Evolutionary conservation across 768 basidiomycete species (phyloP).

Genomic region (Termitomyces sp.): DNA sequence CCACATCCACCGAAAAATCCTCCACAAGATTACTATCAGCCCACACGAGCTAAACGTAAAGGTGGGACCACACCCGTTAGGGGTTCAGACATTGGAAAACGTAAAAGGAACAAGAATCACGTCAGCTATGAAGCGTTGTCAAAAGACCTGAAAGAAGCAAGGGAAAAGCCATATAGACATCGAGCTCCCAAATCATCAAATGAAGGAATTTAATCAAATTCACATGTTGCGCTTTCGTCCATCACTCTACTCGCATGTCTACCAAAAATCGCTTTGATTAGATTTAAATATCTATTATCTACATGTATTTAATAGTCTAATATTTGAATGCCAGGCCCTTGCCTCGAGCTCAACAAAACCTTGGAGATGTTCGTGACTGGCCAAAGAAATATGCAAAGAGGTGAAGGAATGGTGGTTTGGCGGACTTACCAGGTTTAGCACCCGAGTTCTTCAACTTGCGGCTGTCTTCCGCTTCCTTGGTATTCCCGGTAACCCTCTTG

Average conservation of each 20-base stretch:
- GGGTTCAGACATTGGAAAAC: constrained; percentile 55
- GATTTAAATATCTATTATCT: constrained; percentile 13
- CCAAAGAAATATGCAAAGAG: constrained; percentile 4
- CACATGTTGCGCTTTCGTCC: background rate
- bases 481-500: constrained; percentile 69
- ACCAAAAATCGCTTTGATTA: background rate
- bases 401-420: constrained; percentile 1
- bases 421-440: constrained; percentile 44
- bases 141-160: constrained; percentile 33
- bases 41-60: constrained; percentile 24
- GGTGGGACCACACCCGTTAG: constrained; percentile 22
- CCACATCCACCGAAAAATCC: constrained; percentile 83
- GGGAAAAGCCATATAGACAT: constrained; percentile 28
- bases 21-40: constrained; percentile 58
- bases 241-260: constrained; percentile 6
- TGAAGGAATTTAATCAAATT: background rate
- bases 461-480: constrained; percentile 47
- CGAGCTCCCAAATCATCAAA: background rate
- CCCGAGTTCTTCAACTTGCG: constrained; percentile 30
- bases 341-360: constrained; percentile 79
- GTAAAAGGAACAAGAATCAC: constrained; percentile 23
- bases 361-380: constrained; percentile 76
- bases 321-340: constrained; percentile 88
- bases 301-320: constrained; percentile 53
- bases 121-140: constrained; percentile 33